Percentiles rank a stretch among this genome's conserved stretches.
phyloP scores from a whole-genome alignment of 1,284 basidiomycete genomes.

The Irpex sp. region DNA sequence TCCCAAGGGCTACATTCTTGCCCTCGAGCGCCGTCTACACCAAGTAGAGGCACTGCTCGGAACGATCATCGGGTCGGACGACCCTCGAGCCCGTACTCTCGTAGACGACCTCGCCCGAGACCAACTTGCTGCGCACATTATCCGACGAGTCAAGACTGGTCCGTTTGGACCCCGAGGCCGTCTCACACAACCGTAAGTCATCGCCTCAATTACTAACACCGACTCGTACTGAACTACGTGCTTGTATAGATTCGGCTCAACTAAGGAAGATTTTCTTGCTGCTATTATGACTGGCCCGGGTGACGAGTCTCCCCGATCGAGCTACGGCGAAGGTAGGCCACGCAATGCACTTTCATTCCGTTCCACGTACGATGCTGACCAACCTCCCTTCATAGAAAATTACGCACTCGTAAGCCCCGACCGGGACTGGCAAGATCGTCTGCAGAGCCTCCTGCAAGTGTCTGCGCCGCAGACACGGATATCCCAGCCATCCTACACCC shows the following conservation, averaged over 20 bases:
- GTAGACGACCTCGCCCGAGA: conserved; percentile 24
- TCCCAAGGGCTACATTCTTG: conserved; percentile 27
- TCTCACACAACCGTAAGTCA: conserved; percentile 20
- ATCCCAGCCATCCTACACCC: background rate
- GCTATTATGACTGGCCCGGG: conserved; percentile 20
- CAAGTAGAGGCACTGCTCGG: conserved; percentile 28
- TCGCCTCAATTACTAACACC: background rate
- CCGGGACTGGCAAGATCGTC: conserved; percentile 22
- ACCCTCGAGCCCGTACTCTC: conserved; percentile 22
- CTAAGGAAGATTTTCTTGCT: conserved; percentile 24
- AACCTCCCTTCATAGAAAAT: conserved; percentile 10
- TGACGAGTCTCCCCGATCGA: conserved; percentile 13
- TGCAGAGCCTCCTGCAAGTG: conserved; percentile 13
- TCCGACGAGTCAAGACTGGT: conserved; percentile 25
- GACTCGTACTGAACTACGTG: background rate
- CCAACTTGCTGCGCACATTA: conserved; percentile 23
- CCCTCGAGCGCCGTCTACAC: conserved; percentile 26
- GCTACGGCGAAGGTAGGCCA: conserved; percentile 8
- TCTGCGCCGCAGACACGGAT: conserved; percentile 1
- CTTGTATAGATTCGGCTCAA: conserved; percentile 20
- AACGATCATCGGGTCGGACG: conserved; percentile 24
- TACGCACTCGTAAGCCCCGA: conserved; percentile 20
- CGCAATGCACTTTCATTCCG: background rate
- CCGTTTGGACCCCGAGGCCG: conserved; percentile 24
- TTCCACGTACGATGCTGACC: conserved; percentile 1